phyloP scores from a whole-genome alignment of 768 basidiomycete genomes.

The Fistulinella prunicolor region DNA sequence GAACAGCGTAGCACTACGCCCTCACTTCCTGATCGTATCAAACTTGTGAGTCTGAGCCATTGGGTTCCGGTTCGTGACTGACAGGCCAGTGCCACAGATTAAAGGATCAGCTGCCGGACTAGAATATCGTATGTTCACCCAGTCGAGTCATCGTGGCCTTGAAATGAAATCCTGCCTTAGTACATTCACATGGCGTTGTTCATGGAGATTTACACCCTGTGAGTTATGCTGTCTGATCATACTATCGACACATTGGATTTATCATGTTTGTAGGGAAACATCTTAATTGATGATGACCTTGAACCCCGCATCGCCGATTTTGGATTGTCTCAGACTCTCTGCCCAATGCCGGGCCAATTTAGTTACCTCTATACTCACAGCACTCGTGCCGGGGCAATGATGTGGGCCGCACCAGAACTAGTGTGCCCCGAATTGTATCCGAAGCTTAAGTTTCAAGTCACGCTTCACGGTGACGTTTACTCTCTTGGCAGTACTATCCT shows the following conservation, averaged over 20 bases:
- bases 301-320: background rate
- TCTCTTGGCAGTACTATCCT: background rate
- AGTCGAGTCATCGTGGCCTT: background rate
- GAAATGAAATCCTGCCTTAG: background rate
- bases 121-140: background rate
- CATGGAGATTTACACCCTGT: slow-evolving; percentile 9
- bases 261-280: background rate
- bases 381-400: background rate
- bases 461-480: background rate
- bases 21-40: background rate
- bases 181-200: background rate
- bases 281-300: background rate
- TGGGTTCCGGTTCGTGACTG: background rate
- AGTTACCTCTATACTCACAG: background rate
- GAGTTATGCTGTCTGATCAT: background rate
- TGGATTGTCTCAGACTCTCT: background rate
- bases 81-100: background rate
- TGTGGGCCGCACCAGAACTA: background rate
- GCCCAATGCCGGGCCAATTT: background rate
- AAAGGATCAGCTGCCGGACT: slow-evolving; percentile 3
- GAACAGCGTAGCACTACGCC: background rate
- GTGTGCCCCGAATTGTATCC: background rate
- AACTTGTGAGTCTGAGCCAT: background rate
- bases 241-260: background rate
- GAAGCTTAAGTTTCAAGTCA: background rate